Base-by-base conservation (phyloP, 345 rosid genomes). In the Moringa oleifera region DNA sequence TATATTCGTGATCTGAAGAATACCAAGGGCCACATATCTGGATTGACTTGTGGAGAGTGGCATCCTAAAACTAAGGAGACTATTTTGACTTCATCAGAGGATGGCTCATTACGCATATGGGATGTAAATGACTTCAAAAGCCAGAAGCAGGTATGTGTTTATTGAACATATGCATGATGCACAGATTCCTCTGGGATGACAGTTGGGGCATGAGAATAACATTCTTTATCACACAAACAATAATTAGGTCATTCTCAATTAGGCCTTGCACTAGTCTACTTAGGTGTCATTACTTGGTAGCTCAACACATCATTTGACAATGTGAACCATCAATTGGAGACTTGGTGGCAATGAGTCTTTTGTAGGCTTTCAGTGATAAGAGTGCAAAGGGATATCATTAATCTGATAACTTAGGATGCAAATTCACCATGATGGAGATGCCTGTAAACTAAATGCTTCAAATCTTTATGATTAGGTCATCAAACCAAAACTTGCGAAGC, bases 11-110 rank as follows among this genome's bases (percentile, higher is more conserved):
- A 94, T 81, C 78, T 94, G 53, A 94, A 94, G 82, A 90, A 90
- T 75, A 94, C 99, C 0, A 90, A 94, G 73, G 99, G 99, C 11
- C 99, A 94, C 62, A 87, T 94, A 28, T 64, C 91, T 37, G 99
- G 99, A 33, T 78, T 94, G 79, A 94, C 99, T 67, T 81, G 87
- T 69, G 97, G 99, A 55, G 93, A 94, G 73, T 94, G 99, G 97
- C 88, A 94, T 71, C 99, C 97, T 0, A 80, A 80, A 75, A 58
- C 60, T 33, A 94, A 82, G 77, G 96, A 90, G 80, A 94, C 96
- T 2, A 67, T 94, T 68, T 75, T 94, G 59, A 94, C 99, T 45
- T 90, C 99, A 2, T 94, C 99, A 0, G 99, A 94, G 77, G 99
- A 94, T 63, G 97, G 99, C 25, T 94, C 96, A 13, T 76, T 94